phyloP scores from a whole-genome alignment of 75 land plant species.

The Pseudotsuga menziesii region DNA sequence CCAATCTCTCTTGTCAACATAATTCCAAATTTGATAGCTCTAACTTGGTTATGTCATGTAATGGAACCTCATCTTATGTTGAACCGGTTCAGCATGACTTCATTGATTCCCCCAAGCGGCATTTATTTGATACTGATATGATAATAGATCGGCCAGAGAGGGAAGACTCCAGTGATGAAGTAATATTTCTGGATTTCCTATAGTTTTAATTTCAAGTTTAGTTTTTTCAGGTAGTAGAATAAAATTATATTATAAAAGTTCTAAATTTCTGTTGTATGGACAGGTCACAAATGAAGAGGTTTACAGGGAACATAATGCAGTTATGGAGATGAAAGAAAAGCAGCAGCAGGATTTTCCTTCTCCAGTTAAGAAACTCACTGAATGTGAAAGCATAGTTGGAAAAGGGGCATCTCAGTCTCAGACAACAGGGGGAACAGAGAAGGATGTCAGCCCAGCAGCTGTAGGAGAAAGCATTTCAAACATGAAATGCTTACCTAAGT shows the following conservation, averaged over 20 bases:
- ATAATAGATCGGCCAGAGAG: constrained; percentile 1
- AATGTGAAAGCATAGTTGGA: background rate
- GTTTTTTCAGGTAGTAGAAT: background rate
- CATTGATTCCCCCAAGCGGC: background rate
- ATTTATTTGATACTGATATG: background rate
- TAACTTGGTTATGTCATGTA: background rate
- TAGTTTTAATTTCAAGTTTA: background rate
- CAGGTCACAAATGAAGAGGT: constrained; percentile 6
- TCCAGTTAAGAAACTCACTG: background rate
- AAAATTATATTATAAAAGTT: background rate
- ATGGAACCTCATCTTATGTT: constrained; percentile 3
- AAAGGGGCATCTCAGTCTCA: background rate
- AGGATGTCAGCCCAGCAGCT: background rate
- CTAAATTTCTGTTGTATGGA: background rate
- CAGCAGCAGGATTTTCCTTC: background rate
- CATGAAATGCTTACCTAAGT: background rate
- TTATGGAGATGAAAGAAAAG: constrained; percentile 8
- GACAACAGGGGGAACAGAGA: constrained; percentile 4
- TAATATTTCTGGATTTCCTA: background rate
- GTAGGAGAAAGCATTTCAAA: constrained; percentile 9
- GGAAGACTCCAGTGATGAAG: constrained; percentile 11
- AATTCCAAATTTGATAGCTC: background rate
- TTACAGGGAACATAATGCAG: background rate
- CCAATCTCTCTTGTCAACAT: background rate
- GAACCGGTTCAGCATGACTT: constrained; percentile 3